A percentile compares a stretch with the other conserved stretches of the same genome.
Conservation (phyloP, 2,329 filamentous ascomycete species). For the Cercospora sp. region DNA sequence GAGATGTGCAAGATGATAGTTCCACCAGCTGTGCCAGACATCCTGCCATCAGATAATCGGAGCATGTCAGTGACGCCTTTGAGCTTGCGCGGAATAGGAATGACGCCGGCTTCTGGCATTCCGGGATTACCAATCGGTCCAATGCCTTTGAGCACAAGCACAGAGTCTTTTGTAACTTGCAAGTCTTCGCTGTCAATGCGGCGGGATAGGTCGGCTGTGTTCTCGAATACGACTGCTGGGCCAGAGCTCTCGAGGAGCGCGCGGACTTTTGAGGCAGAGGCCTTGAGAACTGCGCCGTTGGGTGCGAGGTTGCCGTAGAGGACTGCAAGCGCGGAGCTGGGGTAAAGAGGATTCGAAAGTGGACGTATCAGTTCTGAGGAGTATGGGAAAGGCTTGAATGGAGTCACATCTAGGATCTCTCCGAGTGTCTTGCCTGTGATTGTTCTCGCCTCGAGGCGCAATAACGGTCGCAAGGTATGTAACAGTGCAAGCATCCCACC, state of each 20-base stretch:
- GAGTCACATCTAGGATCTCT: conserved; percentile 46
- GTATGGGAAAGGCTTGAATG: conserved; percentile 46
- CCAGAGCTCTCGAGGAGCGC: conserved; percentile 49
- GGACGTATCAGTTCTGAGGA: conserved; percentile 49
- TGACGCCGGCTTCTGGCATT: conserved; percentile 56
- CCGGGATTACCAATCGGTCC: conserved; percentile 55
- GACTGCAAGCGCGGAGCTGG: conserved; percentile 49
- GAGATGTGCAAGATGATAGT: conserved; percentile 57
- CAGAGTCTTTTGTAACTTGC: conserved; percentile 47
- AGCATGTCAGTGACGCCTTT: conserved; percentile 56
- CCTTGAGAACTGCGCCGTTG: conserved; percentile 53
- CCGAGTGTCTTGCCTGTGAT: conserved; percentile 52
- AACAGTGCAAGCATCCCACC: conserved; percentile 54
- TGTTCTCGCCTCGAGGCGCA: conserved; percentile 50
- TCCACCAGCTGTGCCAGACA: conserved; percentile 58
- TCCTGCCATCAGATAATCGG: conserved; percentile 55
- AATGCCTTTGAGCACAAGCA: conserved; percentile 53
- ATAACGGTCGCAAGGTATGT: conserved; percentile 49
- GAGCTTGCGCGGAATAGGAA: conserved; percentile 54
- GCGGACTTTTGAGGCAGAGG: conserved; percentile 53
- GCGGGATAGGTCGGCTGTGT: conserved; percentile 48
- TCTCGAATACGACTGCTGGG: conserved; percentile 52
- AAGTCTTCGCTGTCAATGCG: conserved; percentile 52
- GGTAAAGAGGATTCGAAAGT: conserved; percentile 49
- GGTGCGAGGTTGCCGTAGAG: conserved; percentile 53